phyloP scores from a whole-genome alignment of 345 rosid genomes.

The Populus simonii region DNA sequence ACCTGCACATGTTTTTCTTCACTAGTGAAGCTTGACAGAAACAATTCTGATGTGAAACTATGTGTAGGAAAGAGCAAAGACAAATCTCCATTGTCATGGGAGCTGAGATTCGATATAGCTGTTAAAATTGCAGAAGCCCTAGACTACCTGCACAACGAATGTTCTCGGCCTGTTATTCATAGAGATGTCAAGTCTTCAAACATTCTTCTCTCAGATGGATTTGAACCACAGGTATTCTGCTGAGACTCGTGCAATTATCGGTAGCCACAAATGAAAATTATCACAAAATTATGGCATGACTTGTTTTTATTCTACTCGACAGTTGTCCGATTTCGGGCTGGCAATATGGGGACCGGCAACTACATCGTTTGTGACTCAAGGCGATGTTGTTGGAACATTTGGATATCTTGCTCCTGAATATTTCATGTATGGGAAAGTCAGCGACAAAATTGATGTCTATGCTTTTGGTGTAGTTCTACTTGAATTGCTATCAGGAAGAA shows the following conservation, averaged over 20 bases:
- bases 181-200: constrained; percentile 90
- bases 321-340: constrained; percentile 91
- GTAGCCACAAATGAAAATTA: neutral
- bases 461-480: constrained; percentile 91
- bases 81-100: constrained; percentile 57
- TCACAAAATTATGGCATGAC: neutral
- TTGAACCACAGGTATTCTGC: constrained; percentile 67
- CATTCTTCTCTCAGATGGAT: constrained; percentile 72
- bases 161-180: constrained; percentile 74
- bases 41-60: constrained; percentile 12
- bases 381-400: constrained; percentile 83
- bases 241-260: neutral
- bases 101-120: constrained; percentile 56
- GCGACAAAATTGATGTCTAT: constrained; percentile 86
- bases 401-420: constrained; percentile 98
- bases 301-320: constrained; percentile 15
- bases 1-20: neutral
- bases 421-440: constrained; percentile 92
- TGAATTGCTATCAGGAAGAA: constrained; percentile 81
- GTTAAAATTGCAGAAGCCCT: constrained; percentile 71
- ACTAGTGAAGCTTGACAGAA: constrained; percentile 1
- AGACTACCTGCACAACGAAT: constrained; percentile 60
- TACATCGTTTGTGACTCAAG: constrained; percentile 52
- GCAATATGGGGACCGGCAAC: constrained; percentile 78
- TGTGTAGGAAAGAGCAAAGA: constrained; percentile 29